Evolutionary conservation across 2,329 filamentous ascomycete genomes (phyloP).

Genomic region (Colletotrichum limetticola): DNA sequence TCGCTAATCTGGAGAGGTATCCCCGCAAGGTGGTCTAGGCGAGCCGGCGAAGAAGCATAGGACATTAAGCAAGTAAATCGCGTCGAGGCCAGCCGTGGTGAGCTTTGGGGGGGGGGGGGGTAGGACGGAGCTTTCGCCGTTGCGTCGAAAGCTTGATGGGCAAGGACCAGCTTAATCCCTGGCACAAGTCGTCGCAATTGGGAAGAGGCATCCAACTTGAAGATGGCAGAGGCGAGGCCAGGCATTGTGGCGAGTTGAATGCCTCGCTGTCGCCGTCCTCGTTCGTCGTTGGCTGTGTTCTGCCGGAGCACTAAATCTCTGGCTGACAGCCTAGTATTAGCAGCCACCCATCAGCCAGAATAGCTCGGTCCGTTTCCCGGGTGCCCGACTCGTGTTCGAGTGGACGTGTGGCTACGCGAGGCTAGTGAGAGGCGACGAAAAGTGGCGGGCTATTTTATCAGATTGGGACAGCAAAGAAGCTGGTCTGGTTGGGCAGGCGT

Average conservation of each 20-base stretch:
- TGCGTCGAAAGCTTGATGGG: background rate
- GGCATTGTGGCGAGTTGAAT: conserved; percentile 6
- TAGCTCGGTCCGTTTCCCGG: conserved; percentile 28
- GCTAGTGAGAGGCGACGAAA: conserved; percentile 15
- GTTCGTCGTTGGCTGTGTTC: background rate
- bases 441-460: conserved; percentile 20
- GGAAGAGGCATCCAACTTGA: background rate
- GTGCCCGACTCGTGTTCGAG: conserved; percentile 3
- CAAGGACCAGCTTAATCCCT: conserved; percentile 1
- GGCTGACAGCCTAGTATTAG: conserved; percentile 2
- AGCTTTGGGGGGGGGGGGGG: background rate
- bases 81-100: background rate
- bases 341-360: conserved; percentile 7
- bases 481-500: conserved; percentile 13
- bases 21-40: conserved; percentile 2
- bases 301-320: conserved; percentile 12
- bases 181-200: background rate
- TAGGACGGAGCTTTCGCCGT: background rate
- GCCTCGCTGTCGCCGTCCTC: background rate
- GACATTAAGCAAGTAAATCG: background rate
- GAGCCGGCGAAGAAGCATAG: conserved; percentile 1
- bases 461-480: conserved; percentile 3
- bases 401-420: background rate
- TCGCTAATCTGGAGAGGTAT: conserved; percentile 13
- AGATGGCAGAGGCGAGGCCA: background rate